phyloP scores from a whole-genome alignment of 345 rosid genomes.

The Hypericum perforatum region DNA sequence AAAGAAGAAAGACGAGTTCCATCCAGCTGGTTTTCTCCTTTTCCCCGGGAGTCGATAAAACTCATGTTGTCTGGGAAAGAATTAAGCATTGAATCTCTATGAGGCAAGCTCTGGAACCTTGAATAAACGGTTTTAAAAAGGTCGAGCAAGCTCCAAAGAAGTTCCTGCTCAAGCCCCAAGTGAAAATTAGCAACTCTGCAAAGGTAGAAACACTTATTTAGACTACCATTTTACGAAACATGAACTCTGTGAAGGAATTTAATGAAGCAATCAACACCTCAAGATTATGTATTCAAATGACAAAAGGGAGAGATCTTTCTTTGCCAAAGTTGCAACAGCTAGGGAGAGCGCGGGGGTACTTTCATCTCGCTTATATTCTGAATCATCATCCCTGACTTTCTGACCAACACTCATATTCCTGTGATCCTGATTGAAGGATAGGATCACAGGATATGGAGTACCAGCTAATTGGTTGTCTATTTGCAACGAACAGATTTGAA shows the following conservation, averaged over 20 bases:
- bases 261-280: slow-evolving; percentile 37
- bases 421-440: slow-evolving; percentile 57
- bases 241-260: slow-evolving; percentile 1
- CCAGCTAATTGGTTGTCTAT: slow-evolving; percentile 69
- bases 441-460: slow-evolving; percentile 71
- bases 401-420: slow-evolving; percentile 34
- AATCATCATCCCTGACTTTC: slow-evolving; percentile 33
- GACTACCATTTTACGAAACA: slow-evolving; percentile 13
- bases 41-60: slow-evolving; percentile 17
- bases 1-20: slow-evolving; percentile 25
- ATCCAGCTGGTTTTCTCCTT: slow-evolving; percentile 24
- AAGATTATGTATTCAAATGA: slow-evolving; percentile 71
- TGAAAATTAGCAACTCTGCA: slow-evolving; percentile 72
- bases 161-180: slow-evolving; percentile 89
- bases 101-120: slow-evolving; percentile 48
- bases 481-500: slow-evolving; percentile 65
- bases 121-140: slow-evolving; percentile 54
- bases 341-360: slow-evolving; percentile 40
- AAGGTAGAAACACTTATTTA: slow-evolving; percentile 13
- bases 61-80: slow-evolving; percentile 30
- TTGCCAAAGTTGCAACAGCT: slow-evolving; percentile 67
- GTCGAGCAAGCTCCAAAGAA: slow-evolving; percentile 54
- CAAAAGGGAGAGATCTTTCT: slow-evolving; percentile 63
- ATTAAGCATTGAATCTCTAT: slow-evolving; percentile 38
- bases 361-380: slow-evolving; percentile 27